phyloP scores from a whole-genome alignment of 2,329 filamentous ascomycete species.

The Dichotomopilus funicola region DNA sequence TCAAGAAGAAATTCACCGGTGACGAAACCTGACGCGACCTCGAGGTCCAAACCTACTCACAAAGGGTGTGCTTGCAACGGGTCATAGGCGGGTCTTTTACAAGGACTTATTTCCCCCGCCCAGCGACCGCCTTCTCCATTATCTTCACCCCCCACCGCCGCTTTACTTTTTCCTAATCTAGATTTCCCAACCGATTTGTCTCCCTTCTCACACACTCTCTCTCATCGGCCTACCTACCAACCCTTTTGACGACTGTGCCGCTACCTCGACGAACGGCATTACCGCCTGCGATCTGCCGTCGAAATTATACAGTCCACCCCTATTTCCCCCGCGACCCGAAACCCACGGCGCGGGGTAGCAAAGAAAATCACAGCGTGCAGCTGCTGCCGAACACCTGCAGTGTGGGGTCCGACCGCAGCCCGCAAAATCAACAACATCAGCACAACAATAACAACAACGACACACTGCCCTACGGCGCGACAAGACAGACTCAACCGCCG shows the following conservation, averaged over 20 bases:
- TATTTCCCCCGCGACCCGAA: constrained; percentile 2
- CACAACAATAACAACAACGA: too few relatives aligned
- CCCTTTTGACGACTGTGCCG: neutral
- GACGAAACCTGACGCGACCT: too few relatives aligned
- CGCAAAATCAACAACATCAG: too few relatives aligned
- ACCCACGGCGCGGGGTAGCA: constrained; percentile 14
- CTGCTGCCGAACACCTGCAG: neutral
- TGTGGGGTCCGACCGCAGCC: constrained; percentile 1
- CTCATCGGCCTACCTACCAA: neutral
- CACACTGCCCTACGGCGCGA: neutral
- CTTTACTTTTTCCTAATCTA: neutral
- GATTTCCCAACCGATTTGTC: neutral
- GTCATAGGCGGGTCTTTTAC: too few relatives aligned
- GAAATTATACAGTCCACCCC: neutral
- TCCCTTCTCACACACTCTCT: neutral
- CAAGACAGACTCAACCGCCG: constrained; percentile 25
- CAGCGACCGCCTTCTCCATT: neutral
- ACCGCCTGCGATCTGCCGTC: neutral
- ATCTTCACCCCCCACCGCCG: neutral
- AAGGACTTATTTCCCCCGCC: neutral
- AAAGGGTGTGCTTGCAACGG: too few relatives aligned
- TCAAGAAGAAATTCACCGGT: too few relatives aligned
- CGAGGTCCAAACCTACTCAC: too few relatives aligned
- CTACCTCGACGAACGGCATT: neutral
- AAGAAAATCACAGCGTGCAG: neutral